Base-by-base conservation (phyloP, 2,329 filamentous ascomycete species). In the Hypoxylon sp. region DNA sequence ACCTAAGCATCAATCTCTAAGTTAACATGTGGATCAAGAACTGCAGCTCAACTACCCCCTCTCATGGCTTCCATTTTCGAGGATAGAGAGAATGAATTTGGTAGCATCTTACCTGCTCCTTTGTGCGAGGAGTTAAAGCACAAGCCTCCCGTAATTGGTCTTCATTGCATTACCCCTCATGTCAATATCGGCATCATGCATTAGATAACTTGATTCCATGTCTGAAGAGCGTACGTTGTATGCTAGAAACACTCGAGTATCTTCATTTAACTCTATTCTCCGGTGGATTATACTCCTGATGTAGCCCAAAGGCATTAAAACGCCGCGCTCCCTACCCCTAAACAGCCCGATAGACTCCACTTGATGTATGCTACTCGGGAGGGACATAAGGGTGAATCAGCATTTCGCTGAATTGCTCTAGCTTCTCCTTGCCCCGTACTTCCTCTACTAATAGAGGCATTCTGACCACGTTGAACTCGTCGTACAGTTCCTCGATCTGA, bases 401-500 rank as follows among this genome's bases (percentile, higher is more conserved):
- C 91, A 96, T 93, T 75, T 94, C 89, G 76, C 91, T 94, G 78
- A 96, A 98, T 80, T 88, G 93, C 81, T 96, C 94, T 73, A 99
- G 82, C 80, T 89, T 95, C 76, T 98, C 95, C 85, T 96, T 97
- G 46, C 96, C 96, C 74, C 96, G 85, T 8, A 99, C 94, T 82
- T 99, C 96, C 79, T 99, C 95, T 1, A 97, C 93, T 64, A 99
- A 82, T 75, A 99, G 81, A 37, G 96, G 96, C 94, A 99, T 98
- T 85, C 95, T 95, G 72, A 99, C 95, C 39, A 99, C 94, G 78
- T 99, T 97, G 83, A 99, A 99, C 80, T 99, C 96, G 76, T 97
- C 94, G 78, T 99, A 99, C 63, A 99, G 82, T 83, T 99, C 96
- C 81, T 97, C 94, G 75, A 98, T 98, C 85, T 99, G 95, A 77